phyloP scores from a whole-genome alignment of 208 protist species.

The Trypanosoma platydactyli region DNA sequence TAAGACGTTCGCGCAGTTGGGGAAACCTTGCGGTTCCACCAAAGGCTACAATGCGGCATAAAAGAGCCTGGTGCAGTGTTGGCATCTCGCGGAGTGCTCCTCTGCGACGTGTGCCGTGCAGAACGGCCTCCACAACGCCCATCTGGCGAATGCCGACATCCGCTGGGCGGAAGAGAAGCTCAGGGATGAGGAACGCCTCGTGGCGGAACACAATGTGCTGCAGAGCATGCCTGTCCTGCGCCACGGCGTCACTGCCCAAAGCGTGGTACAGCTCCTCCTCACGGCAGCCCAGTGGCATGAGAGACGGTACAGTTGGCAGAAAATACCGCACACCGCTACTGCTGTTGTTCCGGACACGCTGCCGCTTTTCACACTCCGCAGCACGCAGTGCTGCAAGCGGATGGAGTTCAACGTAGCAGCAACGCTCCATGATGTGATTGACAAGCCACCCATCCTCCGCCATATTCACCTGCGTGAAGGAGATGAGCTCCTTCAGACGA shows the following conservation, averaged over 20 bases:
- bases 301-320: conserved; percentile 64
- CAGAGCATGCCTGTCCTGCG: conserved; percentile 25
- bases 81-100: conserved; percentile 41
- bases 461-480: conserved; percentile 78
- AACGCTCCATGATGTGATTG: conserved; percentile 79
- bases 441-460: conserved; percentile 81
- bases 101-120: conserved; percentile 41
- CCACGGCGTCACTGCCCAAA: conserved; percentile 16
- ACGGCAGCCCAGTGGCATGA: conserved; percentile 65
- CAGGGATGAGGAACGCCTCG: conserved; percentile 73
- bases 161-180: conserved; percentile 75
- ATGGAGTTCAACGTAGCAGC: conserved; percentile 46
- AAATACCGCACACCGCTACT: conserved; percentile 43
- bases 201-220: conserved; percentile 51
- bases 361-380: conserved; percentile 8
- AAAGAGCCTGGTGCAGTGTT: conserved; percentile 38
- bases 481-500: conserved; percentile 73
- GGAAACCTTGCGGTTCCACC: conserved; percentile 49
- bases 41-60: conserved; percentile 47
- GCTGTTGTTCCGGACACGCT: neutral
- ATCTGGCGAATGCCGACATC: conserved; percentile 65
- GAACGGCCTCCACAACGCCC: conserved; percentile 51
- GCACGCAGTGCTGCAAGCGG: conserved; percentile 7
- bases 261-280: conserved; percentile 38
- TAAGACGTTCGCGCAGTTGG: conserved; percentile 44